Evolutionary conservation across 257 asterid species (phyloP).

Genomic region (Lycium barbarum): DNA sequence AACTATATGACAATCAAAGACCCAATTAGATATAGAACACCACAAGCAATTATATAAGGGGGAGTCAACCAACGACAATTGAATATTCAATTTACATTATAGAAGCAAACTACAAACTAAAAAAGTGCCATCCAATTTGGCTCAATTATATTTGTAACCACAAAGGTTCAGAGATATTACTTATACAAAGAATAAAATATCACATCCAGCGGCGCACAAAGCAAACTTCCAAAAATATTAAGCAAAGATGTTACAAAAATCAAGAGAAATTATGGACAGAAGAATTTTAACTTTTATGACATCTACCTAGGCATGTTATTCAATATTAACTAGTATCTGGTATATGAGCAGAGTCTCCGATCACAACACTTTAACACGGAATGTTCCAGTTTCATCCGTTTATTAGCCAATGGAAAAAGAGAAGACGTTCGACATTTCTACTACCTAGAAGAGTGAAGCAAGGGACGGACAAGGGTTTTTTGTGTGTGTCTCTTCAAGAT

Average conservation of each 20-base stretch:
- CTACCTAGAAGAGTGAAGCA: too few species aligned
- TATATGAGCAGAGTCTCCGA: constrained; percentile 18
- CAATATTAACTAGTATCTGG: constrained; percentile 7
- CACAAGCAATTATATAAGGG: constrained; percentile 15
- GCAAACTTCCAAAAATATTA: neutral
- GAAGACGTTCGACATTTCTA: neutral
- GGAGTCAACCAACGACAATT: neutral
- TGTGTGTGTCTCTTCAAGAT: too few species aligned
- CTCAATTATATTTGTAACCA: neutral
- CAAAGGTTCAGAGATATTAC: constrained; percentile 18
- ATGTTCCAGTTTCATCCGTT: neutral
- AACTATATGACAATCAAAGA: constrained; percentile 7
- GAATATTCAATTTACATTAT: neutral
- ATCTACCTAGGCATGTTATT: neutral
- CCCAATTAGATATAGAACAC: neutral
- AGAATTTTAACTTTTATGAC: neutral
- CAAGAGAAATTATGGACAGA: neutral
- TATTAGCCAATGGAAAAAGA: neutral
- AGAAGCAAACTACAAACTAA: neutral
- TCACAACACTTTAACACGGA: neutral
- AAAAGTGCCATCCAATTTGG: constrained; percentile 4
- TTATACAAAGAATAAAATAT: constrained; percentile 5
- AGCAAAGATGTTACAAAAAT: neutral
- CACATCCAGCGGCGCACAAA: neutral
- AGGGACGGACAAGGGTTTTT: too few species aligned